Evolutionary conservation across 1,284 basidiomycete species (phyloP).

Genomic region (Ustilago loliicola): DNA sequence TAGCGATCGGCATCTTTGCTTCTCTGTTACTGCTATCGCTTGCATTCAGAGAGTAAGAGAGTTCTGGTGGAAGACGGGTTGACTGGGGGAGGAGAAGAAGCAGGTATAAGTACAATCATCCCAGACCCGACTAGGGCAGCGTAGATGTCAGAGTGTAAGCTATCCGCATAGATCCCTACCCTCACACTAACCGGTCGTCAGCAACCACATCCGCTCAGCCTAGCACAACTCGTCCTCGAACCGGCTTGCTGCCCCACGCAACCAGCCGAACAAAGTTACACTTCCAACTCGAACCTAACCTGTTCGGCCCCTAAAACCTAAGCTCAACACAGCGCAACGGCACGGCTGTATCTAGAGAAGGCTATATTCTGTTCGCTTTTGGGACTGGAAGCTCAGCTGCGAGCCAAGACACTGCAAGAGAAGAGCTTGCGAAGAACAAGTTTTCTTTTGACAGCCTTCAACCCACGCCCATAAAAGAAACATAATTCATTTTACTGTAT

Average conservation of each 20-base stretch:
- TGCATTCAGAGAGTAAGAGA: not conserved
- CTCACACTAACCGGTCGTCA: not conserved
- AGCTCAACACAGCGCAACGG: not conserved
- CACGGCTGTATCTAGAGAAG: not conserved
- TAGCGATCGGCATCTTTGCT: slow-evolving; percentile 25
- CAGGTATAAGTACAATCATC: not conserved
- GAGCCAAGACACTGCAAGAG: slow-evolving; percentile 9
- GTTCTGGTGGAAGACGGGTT: not conserved
- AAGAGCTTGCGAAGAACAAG: slow-evolving; percentile 5
- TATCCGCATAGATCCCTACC: not conserved
- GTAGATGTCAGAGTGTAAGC: not conserved
- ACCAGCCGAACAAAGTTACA: not conserved
- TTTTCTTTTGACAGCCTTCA: slow-evolving; percentile 16
- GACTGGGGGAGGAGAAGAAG: not conserved
- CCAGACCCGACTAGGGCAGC: not conserved
- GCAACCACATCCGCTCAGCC: not conserved
- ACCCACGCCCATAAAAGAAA: not conserved
- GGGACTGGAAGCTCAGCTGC: not conserved
- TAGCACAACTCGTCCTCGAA: too few relatives aligned
- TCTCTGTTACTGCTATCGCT: not conserved
- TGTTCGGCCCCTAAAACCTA: slow-evolving; percentile 1
- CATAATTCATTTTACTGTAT: not conserved
- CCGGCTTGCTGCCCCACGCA: not conserved
- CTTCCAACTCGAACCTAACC: not conserved
- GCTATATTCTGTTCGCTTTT: too few relatives aligned